Base-by-base conservation (phyloP, 352 stramenopile genomes). In the Phytophthora melonis region DNA sequence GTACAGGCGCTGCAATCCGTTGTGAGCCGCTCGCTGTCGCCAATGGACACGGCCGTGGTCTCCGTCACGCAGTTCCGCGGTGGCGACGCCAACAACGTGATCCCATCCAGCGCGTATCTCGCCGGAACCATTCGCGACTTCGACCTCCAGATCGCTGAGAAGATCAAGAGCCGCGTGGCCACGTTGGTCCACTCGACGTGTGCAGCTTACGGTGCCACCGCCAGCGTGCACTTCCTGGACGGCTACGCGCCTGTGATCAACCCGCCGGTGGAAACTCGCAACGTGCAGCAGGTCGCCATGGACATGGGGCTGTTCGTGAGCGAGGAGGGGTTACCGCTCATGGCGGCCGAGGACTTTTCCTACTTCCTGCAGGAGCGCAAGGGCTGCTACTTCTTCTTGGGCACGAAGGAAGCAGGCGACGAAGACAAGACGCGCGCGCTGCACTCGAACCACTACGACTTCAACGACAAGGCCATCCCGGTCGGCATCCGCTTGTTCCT, bases 51-150 rank as follows among this genome's bases (percentile, higher is more conserved):
- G 45, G 97, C 92, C 3, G 97, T 99, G 13, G 81, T 98, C 4
- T 98, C 89, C 6, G 86, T 98, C 32, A 98, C 94, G 13, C 87
- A 93, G 64, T 93, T 99, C 63, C 81, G 90, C 30, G 93, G 84
- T n/a, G 97, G 96, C 36, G 89, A 98, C 54, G 94, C 94, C 5
- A 98, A 97, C 78, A 99, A 99, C 77, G 93, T 99, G 65, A 98
- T 99, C 72, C 94, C 97, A 14, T 82, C 81, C 1, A 88, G 76
- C 9, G 95, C 89, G 5, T 83, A 84, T 5, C 74, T 99, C 13
- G 83, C 80, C 14, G 97, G 97, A 34, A 99, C 97, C 10, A 98
- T 98, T 71, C 93, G 97, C 6, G 90, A 96, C 61, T 96, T 99
- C 50, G 94, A 96, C 66, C 83, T 92, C 7, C 84, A 97, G 59